Evolutionary conservation across 805 yeast genomes (phyloP).

Genomic region (Candida easanensis): DNA sequence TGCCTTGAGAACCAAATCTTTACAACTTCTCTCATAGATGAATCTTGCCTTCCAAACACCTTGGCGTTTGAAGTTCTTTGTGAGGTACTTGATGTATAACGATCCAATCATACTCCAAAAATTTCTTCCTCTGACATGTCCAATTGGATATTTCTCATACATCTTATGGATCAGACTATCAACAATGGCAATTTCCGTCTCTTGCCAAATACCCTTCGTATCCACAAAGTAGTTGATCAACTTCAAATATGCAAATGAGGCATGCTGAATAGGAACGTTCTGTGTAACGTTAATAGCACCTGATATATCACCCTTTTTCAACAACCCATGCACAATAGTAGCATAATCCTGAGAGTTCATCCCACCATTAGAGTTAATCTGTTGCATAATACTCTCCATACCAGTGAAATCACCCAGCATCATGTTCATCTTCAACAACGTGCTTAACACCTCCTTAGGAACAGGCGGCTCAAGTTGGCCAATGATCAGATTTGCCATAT

Average conservation of each 20-base stretch:
- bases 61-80: conserved; percentile 6
- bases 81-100: conserved; percentile 19
- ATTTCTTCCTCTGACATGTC: not conserved
- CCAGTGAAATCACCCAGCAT: conserved; percentile 18
- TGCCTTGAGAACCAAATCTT: conserved; percentile 12
- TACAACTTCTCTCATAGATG: conserved; percentile 17
- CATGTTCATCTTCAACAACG: conserved; percentile 19
- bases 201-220: conserved; percentile 8
- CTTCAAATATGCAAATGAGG: conserved; percentile 13
- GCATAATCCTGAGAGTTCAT: conserved; percentile 19
- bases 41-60: conserved; percentile 11
- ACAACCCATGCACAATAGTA: conserved; percentile 19
- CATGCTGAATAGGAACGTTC: conserved; percentile 1
- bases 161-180: conserved; percentile 17
- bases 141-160: conserved; percentile 5
- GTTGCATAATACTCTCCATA: conserved; percentile 20
- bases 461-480: conserved; percentile 14
- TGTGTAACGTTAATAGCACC: conserved; percentile 9
- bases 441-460: conserved; percentile 16
- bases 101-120: conserved; percentile 25
- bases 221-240: conserved; percentile 16
- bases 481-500: conserved; percentile 17
- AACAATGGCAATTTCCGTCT: conserved; percentile 15
- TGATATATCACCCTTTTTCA: conserved; percentile 13
- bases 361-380: conserved; percentile 16